Base-by-base conservation (phyloP, 1,139 yeast species). In the Groenewaldozyma auringiensis region DNA sequence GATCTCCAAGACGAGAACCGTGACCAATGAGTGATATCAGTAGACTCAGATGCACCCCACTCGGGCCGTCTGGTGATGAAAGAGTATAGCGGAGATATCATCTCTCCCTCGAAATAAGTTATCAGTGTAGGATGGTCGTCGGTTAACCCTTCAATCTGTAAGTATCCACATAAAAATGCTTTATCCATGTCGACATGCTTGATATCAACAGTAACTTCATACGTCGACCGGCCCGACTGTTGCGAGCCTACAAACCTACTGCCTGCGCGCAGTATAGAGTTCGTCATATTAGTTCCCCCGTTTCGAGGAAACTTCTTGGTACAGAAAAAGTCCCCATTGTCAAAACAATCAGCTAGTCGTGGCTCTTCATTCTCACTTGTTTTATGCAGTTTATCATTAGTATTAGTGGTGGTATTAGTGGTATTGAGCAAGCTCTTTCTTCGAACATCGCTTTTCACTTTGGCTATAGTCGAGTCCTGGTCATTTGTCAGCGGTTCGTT, bases 21-120 rank as follows among this genome's bases (percentile, higher is more conserved):
- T 43, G 80, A 74, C 97, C 96, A 89, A 65, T 88, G 96, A 51
- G 80, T 85, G 43, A 85, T 65, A 65, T 88, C 96, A 49, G 81
- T 83, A 47, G 75, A 74, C 45, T 76, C 76, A 37, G 68, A 69
- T 1, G 94, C 74, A 3, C 80, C 82, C 88, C 88, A 79, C 25
- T 68, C 61, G 27, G 60, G 67, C 46, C 63, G 69, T 38, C 65
- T 64, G 33, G 82, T 79, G 55, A 60, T 65, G 54, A 73, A 77
- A 35, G 73, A 71, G 49, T 66, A 64, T 43, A 56, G 78, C 63
- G 73, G 81, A 52, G 87, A 83, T 38, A 88, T 78, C 52, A 88
- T 83, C 60, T 85, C 95, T 3, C 89, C 94, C 56, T 81, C 86
- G 67, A 89, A 89, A 60, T 82, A 88, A 0, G 96, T 89, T 13